Evolutionary conservation across 1,284 basidiomycete genomes (phyloP).

Genomic region (Melampsora larici-populina): DNA sequence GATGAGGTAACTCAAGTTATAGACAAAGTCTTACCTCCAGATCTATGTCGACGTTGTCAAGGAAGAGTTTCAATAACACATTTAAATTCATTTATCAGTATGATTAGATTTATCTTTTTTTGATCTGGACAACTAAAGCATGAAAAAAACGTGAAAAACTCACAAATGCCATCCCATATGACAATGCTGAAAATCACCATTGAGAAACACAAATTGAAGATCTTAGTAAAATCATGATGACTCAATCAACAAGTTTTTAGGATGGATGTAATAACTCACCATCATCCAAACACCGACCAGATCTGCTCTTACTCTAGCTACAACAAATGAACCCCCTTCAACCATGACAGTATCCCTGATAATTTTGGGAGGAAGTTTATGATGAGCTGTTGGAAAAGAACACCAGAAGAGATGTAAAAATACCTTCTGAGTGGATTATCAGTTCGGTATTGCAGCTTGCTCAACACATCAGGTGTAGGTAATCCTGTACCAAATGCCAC

Average conservation of each 20-base stretch:
- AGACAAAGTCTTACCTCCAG: conserved; percentile 7
- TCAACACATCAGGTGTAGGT: not conserved
- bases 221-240: not conserved
- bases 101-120: not conserved
- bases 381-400: not conserved
- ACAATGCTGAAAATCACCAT: conserved; percentile 19
- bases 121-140: not conserved
- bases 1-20: not conserved
- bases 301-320: conserved; percentile 30
- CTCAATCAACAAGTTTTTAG: too few species aligned
- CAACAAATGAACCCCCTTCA: conserved; percentile 5
- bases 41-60: not conserved
- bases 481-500: conserved; percentile 27
- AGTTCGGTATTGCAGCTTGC: not conserved
- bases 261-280: not conserved
- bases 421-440: conserved; percentile 15
- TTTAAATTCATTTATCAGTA: not conserved
- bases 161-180: conserved; percentile 42
- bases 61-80: not conserved
- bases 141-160: conserved; percentile 18
- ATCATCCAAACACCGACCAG: conserved; percentile 41
- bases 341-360: conserved; percentile 39
- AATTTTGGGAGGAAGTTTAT: not conserved
- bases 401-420: not conserved
- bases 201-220: not conserved